phyloP scores from a whole-genome alignment of 2,329 filamentous ascomycete genomes.

The Sclerotinia trifoliorum region DNA sequence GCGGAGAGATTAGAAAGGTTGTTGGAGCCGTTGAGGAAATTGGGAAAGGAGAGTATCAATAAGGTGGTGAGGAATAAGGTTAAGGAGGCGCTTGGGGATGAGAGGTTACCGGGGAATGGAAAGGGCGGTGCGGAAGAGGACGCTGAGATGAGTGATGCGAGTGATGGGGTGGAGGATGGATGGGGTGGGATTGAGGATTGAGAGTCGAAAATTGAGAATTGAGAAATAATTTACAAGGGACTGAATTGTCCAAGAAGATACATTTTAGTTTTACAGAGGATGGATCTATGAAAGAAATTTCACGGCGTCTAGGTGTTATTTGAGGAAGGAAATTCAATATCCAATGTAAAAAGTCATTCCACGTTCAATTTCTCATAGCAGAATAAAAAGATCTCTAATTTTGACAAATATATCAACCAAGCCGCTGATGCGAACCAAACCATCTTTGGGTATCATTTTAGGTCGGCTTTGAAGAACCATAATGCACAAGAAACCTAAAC shows the following conservation, averaged over 20 bases:
- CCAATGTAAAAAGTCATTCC: slow-evolving; percentile 11
- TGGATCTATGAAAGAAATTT: slow-evolving; percentile 14
- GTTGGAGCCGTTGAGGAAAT: slow-evolving; percentile 46
- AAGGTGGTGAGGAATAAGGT: slow-evolving; percentile 72
- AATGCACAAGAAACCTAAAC: not conserved
- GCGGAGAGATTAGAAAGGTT: slow-evolving; percentile 43
- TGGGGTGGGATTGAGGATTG: slow-evolving; percentile 40
- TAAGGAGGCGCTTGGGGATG: slow-evolving; percentile 69
- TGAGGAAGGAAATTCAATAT: slow-evolving; percentile 14
- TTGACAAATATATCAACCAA: slow-evolving; percentile 17
- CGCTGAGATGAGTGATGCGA: slow-evolving; percentile 34
- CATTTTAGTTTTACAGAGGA: slow-evolving; percentile 10
- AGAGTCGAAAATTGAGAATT: slow-evolving; percentile 36
- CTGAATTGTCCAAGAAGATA: not conserved
- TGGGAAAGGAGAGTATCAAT: slow-evolving; percentile 55
- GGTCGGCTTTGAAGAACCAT: not conserved
- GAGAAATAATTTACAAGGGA: not conserved
- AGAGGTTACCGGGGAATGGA: slow-evolving; percentile 65
- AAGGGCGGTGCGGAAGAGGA: slow-evolving; percentile 29
- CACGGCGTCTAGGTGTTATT: slow-evolving; percentile 21
- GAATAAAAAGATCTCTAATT: slow-evolving; percentile 20
- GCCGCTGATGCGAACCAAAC: not conserved
- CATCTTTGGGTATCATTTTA: slow-evolving; percentile 20
- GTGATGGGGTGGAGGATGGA: slow-evolving; percentile 25
- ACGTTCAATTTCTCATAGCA: not conserved